Conservation (phyloP, 2,329 filamentous ascomycete species). For the Tolypocladium ovalisporum region DNA sequence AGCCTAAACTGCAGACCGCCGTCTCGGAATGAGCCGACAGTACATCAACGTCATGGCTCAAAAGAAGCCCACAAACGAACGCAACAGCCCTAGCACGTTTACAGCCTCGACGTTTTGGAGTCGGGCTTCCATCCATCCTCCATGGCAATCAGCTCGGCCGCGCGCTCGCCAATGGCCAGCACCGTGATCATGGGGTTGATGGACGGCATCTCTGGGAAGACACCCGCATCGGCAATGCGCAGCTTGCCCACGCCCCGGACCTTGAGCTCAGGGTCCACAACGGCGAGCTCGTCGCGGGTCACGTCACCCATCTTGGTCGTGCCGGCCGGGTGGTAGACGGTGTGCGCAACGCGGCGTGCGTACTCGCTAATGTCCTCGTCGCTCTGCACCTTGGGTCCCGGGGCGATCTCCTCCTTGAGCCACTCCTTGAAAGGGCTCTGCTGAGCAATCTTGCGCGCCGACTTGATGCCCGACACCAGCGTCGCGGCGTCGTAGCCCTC, state of each 20-base stretch:
- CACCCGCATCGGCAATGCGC: slow-evolving; percentile 74
- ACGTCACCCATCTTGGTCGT: slow-evolving; percentile 86
- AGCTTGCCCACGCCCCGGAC: slow-evolving; percentile 62
- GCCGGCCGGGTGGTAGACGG: slow-evolving; percentile 81
- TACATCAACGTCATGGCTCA: background rate
- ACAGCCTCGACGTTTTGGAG: slow-evolving; percentile 19
- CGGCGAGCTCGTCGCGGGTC: slow-evolving; percentile 55
- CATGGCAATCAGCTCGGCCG: slow-evolving; percentile 68
- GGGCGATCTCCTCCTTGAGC: slow-evolving; percentile 74
- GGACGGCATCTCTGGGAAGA: slow-evolving; percentile 78
- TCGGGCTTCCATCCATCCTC: slow-evolving; percentile 43
- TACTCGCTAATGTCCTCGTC: slow-evolving; percentile 78
- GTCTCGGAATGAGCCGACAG: background rate
- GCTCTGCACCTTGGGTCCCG: slow-evolving; percentile 59
- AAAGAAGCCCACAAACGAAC: background rate
- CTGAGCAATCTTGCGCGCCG: slow-evolving; percentile 65
- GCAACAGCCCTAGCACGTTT: slow-evolving; percentile 2
- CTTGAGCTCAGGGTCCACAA: slow-evolving; percentile 67
- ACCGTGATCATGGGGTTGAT: slow-evolving; percentile 92
- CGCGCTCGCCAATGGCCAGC: slow-evolving; percentile 70
- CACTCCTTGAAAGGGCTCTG: slow-evolving; percentile 70
- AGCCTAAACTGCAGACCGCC: background rate
- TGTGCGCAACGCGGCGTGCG: slow-evolving; percentile 70
- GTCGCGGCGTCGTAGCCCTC: slow-evolving; percentile 79
- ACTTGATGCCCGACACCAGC: slow-evolving; percentile 65